phyloP scores from a whole-genome alignment of 768 basidiomycete species.

The Heimioporus sp. region DNA sequence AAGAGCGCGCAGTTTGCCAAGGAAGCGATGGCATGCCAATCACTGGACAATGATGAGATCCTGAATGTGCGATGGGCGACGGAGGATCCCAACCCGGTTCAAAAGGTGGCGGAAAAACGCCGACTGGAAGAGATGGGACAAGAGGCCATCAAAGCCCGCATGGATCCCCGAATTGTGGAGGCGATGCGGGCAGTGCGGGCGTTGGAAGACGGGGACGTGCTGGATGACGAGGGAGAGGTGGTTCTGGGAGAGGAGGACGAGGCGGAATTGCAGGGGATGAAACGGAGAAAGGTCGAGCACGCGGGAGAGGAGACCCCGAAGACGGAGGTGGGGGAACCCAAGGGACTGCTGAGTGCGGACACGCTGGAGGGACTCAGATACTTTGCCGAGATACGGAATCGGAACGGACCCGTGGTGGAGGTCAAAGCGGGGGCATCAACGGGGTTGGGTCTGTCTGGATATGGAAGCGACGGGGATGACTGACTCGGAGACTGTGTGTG shows the following conservation, averaged over 20 bases:
- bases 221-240: constrained; percentile 35
- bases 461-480: constrained; percentile 74
- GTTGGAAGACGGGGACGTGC: constrained; percentile 73
- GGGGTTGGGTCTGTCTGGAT: constrained; percentile 66
- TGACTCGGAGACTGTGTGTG: constrained; percentile 8
- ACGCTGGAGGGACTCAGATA: constrained; percentile 89
- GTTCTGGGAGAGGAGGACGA: constrained; percentile 31
- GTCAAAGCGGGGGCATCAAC: constrained; percentile 31
- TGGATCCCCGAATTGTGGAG: constrained; percentile 88
- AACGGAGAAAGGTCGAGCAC: constrained; percentile 34
- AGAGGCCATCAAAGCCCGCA: constrained; percentile 77
- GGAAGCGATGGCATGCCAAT: constrained; percentile 98
- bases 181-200: constrained; percentile 85
- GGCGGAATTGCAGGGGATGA: constrained; percentile 34
- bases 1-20: constrained; percentile 92
- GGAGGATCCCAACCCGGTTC: constrained; percentile 94
- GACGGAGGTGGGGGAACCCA: constrained; percentile 36
- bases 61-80: constrained; percentile 99
- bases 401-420: constrained; percentile 41
- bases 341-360: constrained; percentile 75
- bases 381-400: constrained; percentile 82
- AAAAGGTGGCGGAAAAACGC: constrained; percentile 82
- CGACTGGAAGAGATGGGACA: constrained; percentile 83
- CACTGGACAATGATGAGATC: constrained; percentile 94
- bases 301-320: constrained; percentile 26